Conservation (phyloP, 78 protist genomes). For the Dictyostelium brefeldianum region DNA sequence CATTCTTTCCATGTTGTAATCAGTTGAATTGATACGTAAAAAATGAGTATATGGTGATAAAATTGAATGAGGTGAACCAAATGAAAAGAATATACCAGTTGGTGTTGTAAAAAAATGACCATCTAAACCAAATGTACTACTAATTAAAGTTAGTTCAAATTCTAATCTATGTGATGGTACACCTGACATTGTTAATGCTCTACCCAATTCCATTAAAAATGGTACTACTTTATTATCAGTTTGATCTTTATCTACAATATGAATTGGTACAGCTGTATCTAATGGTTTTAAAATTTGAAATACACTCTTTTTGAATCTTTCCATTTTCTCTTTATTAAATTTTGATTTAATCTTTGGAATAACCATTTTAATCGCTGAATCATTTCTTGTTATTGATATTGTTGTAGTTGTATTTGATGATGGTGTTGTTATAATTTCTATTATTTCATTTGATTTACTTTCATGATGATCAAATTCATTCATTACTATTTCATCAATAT, state of each 20-base stretch:
- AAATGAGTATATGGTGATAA: slow-evolving; percentile 79
- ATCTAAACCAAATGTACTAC: slow-evolving; percentile 62
- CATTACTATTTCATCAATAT: too few relatives aligned
- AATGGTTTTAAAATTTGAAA: slow-evolving; percentile 54
- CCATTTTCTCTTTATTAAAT: slow-evolving; percentile 32
- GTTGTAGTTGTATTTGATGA: slow-evolving; percentile 7
- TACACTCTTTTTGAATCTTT: slow-evolving; percentile 57
- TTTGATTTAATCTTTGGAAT: slow-evolving; percentile 19
- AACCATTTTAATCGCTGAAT: neutral
- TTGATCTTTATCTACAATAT: slow-evolving; percentile 37
- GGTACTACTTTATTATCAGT: slow-evolving; percentile 56
- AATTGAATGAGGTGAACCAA: slow-evolving; percentile 78
- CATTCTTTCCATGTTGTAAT: slow-evolving; percentile 66
- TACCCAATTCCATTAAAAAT: slow-evolving; percentile 74
- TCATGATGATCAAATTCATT: too few relatives aligned
- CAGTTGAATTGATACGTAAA: slow-evolving; percentile 41
- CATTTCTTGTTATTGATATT: neutral
- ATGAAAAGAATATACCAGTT: slow-evolving; percentile 73
- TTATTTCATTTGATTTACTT: too few relatives aligned
- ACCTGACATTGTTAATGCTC: slow-evolving; percentile 69
- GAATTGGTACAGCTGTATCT: slow-evolving; percentile 14
- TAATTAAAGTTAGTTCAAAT: slow-evolving; percentile 59
- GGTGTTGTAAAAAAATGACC: slow-evolving; percentile 80
- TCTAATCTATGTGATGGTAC: slow-evolving; percentile 71
- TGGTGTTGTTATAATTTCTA: slow-evolving; percentile 19